A percentile compares a stretch with the other conserved stretches of the same genome.
Conservation (phyloP, 495 filamentous ascomycete genomes). For the Clohesyomyces aquaticus region DNA sequence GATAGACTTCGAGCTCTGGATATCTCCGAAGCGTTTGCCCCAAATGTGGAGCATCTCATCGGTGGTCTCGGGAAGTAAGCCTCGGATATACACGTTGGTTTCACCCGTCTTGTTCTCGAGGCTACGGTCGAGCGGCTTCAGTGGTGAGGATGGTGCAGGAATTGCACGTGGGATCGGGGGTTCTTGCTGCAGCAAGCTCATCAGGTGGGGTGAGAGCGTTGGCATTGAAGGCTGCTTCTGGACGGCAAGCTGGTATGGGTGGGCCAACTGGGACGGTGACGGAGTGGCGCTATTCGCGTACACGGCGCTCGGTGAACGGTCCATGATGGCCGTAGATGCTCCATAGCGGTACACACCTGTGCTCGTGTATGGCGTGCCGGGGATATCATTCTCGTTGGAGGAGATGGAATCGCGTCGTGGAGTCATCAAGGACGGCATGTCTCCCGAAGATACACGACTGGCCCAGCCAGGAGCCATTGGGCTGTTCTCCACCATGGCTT, state of each 20-base stretch:
- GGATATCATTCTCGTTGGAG: slow-evolving; percentile 66
- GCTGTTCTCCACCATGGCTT: slow-evolving; percentile 44
- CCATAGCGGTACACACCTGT: slow-evolving; percentile 60
- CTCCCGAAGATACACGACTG: slow-evolving; percentile 45
- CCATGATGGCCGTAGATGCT: slow-evolving; percentile 55
- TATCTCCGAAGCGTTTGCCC: slow-evolving; percentile 82
- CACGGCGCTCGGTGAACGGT: slow-evolving; percentile 58
- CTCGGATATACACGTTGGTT: slow-evolving; percentile 97
- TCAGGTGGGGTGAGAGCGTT: slow-evolving; percentile 66
- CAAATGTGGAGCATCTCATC: slow-evolving; percentile 85
- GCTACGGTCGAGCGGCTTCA: slow-evolving; percentile 85
- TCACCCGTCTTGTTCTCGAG: slow-evolving; percentile 84
- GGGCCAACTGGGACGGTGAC: slow-evolving; percentile 63
- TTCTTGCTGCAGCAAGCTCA: slow-evolving; percentile 70
- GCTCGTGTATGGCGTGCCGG: slow-evolving; percentile 57
- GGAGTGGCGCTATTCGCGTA: slow-evolving; percentile 53
- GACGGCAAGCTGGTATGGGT: slow-evolving; percentile 45
- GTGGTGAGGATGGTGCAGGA: slow-evolving; percentile 71
- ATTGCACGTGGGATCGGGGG: slow-evolving; percentile 88
- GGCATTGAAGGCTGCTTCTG: slow-evolving; percentile 58
- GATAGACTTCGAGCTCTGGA: slow-evolving; percentile 95
- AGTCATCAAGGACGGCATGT: slow-evolving; percentile 51
- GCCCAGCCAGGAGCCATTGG: slow-evolving; percentile 49
- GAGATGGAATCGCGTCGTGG: slow-evolving; percentile 56
- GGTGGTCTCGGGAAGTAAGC: slow-evolving; percentile 89